Conservation (phyloP, 768 basidiomycete species). For the Russula lepida region DNA sequence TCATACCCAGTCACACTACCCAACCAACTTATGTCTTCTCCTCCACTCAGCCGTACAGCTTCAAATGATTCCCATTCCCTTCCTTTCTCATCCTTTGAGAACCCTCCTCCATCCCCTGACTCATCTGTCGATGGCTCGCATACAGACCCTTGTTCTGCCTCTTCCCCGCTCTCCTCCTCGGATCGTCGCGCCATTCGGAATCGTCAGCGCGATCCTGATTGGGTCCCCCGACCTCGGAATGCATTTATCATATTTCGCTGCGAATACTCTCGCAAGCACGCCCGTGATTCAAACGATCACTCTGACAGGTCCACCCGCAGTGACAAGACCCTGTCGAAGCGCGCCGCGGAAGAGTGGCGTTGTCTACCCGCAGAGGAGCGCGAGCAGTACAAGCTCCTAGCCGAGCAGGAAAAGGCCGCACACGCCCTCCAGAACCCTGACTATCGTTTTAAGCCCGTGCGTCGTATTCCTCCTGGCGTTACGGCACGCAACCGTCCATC, state of each 20-base stretch:
- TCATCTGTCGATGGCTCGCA: slow-evolving; percentile 8
- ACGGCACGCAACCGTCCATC: not conserved
- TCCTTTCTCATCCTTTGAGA: not conserved
- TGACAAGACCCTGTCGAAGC: slow-evolving; percentile 61
- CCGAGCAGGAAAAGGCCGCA: slow-evolving; percentile 46
- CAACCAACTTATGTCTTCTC: not conserved
- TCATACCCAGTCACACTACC: slow-evolving; percentile 7
- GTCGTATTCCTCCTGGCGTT: slow-evolving; percentile 10
- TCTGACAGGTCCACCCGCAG: slow-evolving; percentile 10
- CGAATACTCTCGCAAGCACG: slow-evolving; percentile 45
- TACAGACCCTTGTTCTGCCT: not conserved
- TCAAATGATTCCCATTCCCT: slow-evolving; percentile 10
- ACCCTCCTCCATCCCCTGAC: slow-evolving; percentile 3
- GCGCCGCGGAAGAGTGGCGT: slow-evolving; percentile 71
- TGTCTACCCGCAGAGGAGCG: slow-evolving; percentile 42
- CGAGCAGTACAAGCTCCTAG: slow-evolving; percentile 43
- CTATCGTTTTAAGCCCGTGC: slow-evolving; percentile 53
- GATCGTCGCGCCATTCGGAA: slow-evolving; percentile 33
- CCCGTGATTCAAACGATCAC: slow-evolving; percentile 31
- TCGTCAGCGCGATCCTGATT: slow-evolving; percentile 41
- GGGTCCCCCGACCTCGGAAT: slow-evolving; percentile 61
- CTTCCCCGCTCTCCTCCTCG: slow-evolving; percentile 28
- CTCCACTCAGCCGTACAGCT: slow-evolving; percentile 9
- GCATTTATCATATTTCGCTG: slow-evolving; percentile 69
- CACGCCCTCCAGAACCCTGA: slow-evolving; percentile 51